A percentile compares a stretch with the other conserved stretches of the same genome.
phyloP scores from a whole-genome alignment of 345 rosid genomes.

The Geranium rotundifolium region DNA sequence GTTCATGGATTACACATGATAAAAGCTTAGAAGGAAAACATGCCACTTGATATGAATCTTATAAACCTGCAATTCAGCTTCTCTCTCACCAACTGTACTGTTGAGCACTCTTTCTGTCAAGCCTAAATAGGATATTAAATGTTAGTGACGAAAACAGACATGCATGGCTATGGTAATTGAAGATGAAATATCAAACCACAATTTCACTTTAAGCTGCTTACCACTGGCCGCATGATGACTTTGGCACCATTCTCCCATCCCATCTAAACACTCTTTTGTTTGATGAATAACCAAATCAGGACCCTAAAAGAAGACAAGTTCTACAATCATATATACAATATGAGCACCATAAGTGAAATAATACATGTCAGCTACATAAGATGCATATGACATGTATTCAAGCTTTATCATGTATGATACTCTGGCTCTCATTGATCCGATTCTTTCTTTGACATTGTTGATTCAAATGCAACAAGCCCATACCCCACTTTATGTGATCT shows the following conservation, averaged over 20 bases:
- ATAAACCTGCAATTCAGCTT: constrained; percentile 81
- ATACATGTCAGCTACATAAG: background rate
- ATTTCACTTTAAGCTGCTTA: constrained; percentile 19
- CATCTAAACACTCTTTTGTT: constrained; percentile 54
- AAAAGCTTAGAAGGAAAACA: constrained; percentile 1
- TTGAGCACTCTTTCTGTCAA: constrained; percentile 66
- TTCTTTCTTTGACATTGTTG: no score
- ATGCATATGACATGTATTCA: background rate
- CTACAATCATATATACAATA: background rate
- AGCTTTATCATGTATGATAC: no score
- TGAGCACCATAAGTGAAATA: background rate
- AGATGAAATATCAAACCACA: background rate
- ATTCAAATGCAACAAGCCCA: no score
- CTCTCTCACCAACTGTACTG: constrained; percentile 56
- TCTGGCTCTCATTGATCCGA: no score
- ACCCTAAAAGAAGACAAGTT: constrained; percentile 39
- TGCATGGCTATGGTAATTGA: background rate
- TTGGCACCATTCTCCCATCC: constrained; percentile 92
- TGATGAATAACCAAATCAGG: constrained; percentile 90
- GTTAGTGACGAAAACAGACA: background rate
- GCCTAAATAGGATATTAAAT: constrained; percentile 31
- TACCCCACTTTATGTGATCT: no score
- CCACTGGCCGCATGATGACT: constrained; percentile 83
- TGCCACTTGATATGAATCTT: constrained; percentile 1
- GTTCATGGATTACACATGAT: background rate